These are phyloP conservation scores for Pestalotiopsis sp. DNA, from an alignment of 2,329 filamentous ascomycete species.

Conservation along the genomic window DNA sequence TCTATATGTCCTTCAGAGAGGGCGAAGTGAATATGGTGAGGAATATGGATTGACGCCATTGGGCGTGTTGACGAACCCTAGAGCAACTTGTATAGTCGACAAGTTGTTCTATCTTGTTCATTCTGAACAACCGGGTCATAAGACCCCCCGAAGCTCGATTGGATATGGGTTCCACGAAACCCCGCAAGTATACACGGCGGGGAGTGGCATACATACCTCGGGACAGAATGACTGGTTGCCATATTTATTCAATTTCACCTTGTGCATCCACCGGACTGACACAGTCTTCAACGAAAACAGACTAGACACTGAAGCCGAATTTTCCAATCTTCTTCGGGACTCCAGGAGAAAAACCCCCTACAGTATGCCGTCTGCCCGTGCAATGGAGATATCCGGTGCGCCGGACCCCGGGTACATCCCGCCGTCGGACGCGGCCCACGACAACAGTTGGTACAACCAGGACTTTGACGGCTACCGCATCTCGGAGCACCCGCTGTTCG, in stretches of 20 bases:
- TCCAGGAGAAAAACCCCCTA: too few species aligned
- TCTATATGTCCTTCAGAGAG: too few species aligned
- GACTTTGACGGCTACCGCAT: slow-evolving; percentile 6
- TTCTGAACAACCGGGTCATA: neutral
- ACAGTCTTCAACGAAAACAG: neutral
- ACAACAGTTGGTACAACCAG: slow-evolving; percentile 3
- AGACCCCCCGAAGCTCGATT: neutral
- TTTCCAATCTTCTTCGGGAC: neutral
- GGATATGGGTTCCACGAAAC: neutral
- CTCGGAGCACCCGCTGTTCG: slow-evolving; percentile 2
- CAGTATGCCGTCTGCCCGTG: neutral
- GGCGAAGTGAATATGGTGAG: too few species aligned
- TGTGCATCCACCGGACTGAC: neutral
- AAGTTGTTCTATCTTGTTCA: neutral
- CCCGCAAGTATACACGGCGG: neutral
- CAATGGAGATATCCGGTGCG: neutral
- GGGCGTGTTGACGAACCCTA: too few species aligned
- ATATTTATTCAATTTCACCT: neutral
- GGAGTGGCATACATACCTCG: neutral
- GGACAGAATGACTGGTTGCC: neutral
- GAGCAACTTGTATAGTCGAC: too few species aligned
- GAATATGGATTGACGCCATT: too few species aligned
- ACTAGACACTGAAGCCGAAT: neutral
- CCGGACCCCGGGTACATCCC: neutral
- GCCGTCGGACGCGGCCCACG: neutral